A percentile compares a stretch with the other conserved stretches of the same genome.
Evolutionary conservation across 2,329 filamentous ascomycete species (phyloP).

Genomic region (Aspergillus awamori): DNA sequence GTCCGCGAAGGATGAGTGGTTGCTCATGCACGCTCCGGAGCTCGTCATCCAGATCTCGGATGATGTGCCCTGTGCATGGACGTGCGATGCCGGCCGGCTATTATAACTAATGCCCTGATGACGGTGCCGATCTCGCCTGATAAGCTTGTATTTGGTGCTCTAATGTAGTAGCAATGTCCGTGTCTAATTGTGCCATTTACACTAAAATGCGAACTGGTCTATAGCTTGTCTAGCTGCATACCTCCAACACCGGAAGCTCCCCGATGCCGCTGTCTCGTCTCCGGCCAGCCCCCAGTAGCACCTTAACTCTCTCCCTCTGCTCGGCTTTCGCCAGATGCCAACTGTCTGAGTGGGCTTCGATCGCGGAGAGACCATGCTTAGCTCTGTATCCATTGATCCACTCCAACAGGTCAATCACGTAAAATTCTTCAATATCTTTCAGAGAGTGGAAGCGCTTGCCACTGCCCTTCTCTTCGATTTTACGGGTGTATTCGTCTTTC

Average conservation of each 20-base stretch:
- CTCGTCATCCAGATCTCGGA: slow-evolving; percentile 17
- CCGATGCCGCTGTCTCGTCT: slow-evolving; percentile 20
- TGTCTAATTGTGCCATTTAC: slow-evolving; percentile 6
- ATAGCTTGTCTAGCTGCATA: slow-evolving; percentile 5
- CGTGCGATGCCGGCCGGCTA: neutral
- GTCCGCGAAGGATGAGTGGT: neutral
- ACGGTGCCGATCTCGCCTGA: neutral
- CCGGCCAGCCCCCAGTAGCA: slow-evolving; percentile 14
- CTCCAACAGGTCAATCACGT: slow-evolving; percentile 36
- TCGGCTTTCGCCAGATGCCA: slow-evolving; percentile 34
- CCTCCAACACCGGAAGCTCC: slow-evolving; percentile 13
- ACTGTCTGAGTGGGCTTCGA: slow-evolving; percentile 35
- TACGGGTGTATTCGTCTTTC: slow-evolving; percentile 34
- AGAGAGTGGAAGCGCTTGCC: slow-evolving; percentile 44
- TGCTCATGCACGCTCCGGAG: neutral
- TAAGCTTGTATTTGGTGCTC: neutral
- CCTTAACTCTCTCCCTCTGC: slow-evolving; percentile 27
- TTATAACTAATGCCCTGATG: too few species aligned
- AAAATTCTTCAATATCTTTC: slow-evolving; percentile 37
- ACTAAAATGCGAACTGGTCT: slow-evolving; percentile 1
- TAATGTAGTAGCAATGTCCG: neutral
- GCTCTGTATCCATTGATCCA: slow-evolving; percentile 39
- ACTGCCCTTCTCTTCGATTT: slow-evolving; percentile 29
- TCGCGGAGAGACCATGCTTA: slow-evolving; percentile 20
- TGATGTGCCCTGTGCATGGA: slow-evolving; percentile 12